Conservation (phyloP, 2,329 filamentous ascomycete genomes). For the Nothophoma quercina region DNA sequence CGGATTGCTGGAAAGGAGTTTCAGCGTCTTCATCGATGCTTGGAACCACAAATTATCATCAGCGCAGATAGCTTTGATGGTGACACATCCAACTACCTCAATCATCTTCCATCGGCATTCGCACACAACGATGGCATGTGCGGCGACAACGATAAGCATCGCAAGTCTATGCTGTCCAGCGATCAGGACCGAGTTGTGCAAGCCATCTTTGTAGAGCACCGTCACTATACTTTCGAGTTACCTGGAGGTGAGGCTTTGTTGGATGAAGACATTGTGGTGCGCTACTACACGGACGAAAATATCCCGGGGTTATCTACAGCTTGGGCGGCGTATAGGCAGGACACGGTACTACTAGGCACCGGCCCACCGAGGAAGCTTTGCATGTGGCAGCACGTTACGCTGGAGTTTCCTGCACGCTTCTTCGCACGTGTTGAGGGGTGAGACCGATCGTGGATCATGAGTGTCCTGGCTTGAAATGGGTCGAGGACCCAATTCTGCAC, state of each 20-base stretch:
- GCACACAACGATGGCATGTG: background rate
- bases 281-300: background rate
- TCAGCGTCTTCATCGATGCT: background rate
- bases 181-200: conserved; percentile 13
- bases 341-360: background rate
- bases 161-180: conserved; percentile 5
- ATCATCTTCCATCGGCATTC: background rate
- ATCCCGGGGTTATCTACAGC: background rate
- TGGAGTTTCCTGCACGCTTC: conserved; percentile 2
- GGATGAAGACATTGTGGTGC: background rate
- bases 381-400: conserved; percentile 5
- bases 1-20: background rate
- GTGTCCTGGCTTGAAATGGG: too few relatives aligned
- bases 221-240: conserved; percentile 15
- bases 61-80: background rate
- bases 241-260: background rate
- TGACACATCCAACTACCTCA: background rate
- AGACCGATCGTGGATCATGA: background rate
- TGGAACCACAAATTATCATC: background rate
- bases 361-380: background rate
- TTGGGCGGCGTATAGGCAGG: background rate
- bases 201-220: conserved; percentile 18
- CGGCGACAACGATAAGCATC: conserved; percentile 4
- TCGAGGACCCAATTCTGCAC: too few relatives aligned
- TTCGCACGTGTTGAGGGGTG: conserved; percentile 5